Base-by-base conservation (phyloP, 2,329 filamentous ascomycete genomes). In the Neofusicoccum ribis region DNA sequence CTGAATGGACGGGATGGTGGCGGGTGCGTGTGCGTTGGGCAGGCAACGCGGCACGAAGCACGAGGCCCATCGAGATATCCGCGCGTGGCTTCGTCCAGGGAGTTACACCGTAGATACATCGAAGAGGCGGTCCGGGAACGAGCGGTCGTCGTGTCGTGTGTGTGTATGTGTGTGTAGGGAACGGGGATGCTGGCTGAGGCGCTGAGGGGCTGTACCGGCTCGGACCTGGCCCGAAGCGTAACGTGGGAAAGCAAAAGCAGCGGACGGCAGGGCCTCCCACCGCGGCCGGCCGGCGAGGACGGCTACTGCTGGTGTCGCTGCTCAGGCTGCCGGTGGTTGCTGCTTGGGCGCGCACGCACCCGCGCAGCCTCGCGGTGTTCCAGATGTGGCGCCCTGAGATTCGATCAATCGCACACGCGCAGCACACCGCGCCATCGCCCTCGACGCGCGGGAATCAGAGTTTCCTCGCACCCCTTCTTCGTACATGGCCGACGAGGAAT, bases 31-130 rank as follows among this genome's bases (percentile, higher is more conserved):
- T n/a, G 23, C 12, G 14, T 31, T 12, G 47, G n/a, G 27, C 47
- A n/a, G 47, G 27, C 47, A 34, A 34, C 15, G 17, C 56, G 56
- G 56, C 41, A 60, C 56, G 43, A 60, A 60, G 41, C 56, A 60
- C 41, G 56, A 46, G 41, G 56, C 27, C 41, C 47, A 60, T 60
- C 56, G 56, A 60, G 56, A 60, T 47, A 60, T 60, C 39, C 39
- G 43, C 56, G 41, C 43, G 56, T 34, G 56, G 20, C 14, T 12
- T 14, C 39, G 37, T 43, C 37, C 20, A 14, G 52, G 52, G 41
- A 60, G 56, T 60, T 47, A 60, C 56, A 60, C 56, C 56, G 56
- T 46, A 60, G 56, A 60, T 60, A 60, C 56, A 60, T 60, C 56
- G 56, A 60, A 17, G 23, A 50, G 47, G 27, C 47, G 23, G 47